These are phyloP conservation scores for Botryosphaeria dothidea DNA, from an alignment of 2,329 filamentous ascomycete genomes.

Conservation along the genomic window DNA sequence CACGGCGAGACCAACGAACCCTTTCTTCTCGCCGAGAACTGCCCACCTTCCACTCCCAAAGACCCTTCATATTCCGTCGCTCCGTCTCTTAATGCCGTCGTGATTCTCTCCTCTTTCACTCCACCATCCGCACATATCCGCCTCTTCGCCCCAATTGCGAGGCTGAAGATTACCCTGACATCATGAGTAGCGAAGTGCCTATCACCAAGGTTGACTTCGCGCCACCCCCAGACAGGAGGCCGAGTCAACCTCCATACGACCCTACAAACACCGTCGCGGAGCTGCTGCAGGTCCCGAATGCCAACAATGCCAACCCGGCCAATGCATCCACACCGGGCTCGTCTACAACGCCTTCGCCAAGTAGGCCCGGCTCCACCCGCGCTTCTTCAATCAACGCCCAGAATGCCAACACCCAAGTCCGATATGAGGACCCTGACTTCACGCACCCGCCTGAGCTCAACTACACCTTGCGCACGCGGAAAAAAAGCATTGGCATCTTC, in stretches of 20 bases:
- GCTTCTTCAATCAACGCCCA: constrained; percentile 32
- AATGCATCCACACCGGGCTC: neutral
- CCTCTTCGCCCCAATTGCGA: neutral
- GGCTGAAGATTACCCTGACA: neutral
- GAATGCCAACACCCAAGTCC: constrained; percentile 44
- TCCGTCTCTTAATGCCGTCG: constrained; percentile 7
- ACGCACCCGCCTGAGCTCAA: constrained; percentile 54
- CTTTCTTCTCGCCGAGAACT: neutral
- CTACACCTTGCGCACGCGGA: constrained; percentile 56
- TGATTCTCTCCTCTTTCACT: neutral
- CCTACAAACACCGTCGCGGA: constrained; percentile 13
- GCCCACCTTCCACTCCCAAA: neutral
- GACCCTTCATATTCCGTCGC: neutral
- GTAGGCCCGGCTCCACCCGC: constrained; percentile 23
- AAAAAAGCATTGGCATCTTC: constrained; percentile 59
- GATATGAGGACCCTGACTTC: constrained; percentile 42
- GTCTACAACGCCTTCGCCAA: neutral
- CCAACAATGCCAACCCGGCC: neutral
- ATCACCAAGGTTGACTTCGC: constrained; percentile 16
- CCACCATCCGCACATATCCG: neutral
- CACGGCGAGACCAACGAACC: neutral
- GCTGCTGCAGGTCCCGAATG: constrained; percentile 2
- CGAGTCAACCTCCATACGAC: constrained; percentile 14
- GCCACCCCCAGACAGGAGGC: neutral
- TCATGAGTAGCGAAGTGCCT: constrained; percentile 11